phyloP scores from a whole-genome alignment of 495 filamentous ascomycete genomes.

The Sporormia fimetaria region DNA sequence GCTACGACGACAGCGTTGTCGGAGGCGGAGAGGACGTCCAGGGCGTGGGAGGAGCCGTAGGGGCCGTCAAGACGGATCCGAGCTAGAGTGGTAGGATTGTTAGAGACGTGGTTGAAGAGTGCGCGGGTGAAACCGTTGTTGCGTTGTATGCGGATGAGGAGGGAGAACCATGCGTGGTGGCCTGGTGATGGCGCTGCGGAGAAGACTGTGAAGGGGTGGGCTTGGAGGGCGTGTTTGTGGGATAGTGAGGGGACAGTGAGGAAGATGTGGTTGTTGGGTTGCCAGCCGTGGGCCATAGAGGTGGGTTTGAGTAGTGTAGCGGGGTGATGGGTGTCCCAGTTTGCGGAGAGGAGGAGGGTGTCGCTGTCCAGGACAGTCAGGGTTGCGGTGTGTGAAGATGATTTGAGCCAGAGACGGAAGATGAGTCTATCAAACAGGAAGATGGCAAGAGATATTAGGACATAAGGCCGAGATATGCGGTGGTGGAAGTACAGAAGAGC shows the following conservation, averaged over 20 bases:
- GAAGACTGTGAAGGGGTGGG: slow-evolving; percentile 52
- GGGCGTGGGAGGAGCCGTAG: slow-evolving; percentile 43
- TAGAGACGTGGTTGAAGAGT: slow-evolving; percentile 40
- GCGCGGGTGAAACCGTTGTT: slow-evolving; percentile 44
- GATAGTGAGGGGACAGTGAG: slow-evolving; percentile 43
- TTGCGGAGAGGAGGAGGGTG: slow-evolving; percentile 39
- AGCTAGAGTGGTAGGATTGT: slow-evolving; percentile 28
- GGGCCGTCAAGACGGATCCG: slow-evolving; percentile 43
- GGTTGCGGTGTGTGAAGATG: slow-evolving; percentile 34
- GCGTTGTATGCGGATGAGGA: slow-evolving; percentile 44
- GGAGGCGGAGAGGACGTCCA: slow-evolving; percentile 34
- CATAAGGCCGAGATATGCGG: slow-evolving; percentile 31
- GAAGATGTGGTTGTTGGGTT: slow-evolving; percentile 48
- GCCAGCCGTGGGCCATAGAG: slow-evolving; percentile 41
- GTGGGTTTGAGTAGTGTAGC: slow-evolving; percentile 7
- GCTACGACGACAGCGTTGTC: slow-evolving; percentile 43
- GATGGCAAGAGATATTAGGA: slow-evolving; percentile 37
- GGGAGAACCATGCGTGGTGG: slow-evolving; percentile 35
- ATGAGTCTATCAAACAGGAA: slow-evolving; percentile 49
- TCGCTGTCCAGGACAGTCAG: slow-evolving; percentile 40
- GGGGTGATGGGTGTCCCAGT: slow-evolving; percentile 21
- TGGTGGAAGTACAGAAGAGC: slow-evolving; percentile 47
- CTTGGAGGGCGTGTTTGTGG: slow-evolving; percentile 37
- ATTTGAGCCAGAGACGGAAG: slow-evolving; percentile 42
- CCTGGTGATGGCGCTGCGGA: slow-evolving; percentile 34